Base-by-base conservation (phyloP, 176 grass and related monocot species). In the Alopecurus myosuroides region DNA sequence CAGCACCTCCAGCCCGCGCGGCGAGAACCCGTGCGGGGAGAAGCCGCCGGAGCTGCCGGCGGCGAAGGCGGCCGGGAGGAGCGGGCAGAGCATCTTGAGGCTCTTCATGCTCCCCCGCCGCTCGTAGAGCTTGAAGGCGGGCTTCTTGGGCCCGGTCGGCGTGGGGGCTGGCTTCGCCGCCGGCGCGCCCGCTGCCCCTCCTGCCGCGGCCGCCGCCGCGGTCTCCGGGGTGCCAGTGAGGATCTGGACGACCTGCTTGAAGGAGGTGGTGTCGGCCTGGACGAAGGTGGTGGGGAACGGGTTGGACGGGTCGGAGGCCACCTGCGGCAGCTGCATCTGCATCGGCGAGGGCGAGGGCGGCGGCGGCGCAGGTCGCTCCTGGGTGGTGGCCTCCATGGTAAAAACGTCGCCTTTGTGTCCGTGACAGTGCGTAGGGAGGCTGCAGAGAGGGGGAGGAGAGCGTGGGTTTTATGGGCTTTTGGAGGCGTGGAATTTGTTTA, bases 211-310 rank as follows among this genome's bases (percentile, higher is more conserved):
- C 0, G 93, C 90, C 0, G 90, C 89, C 0, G 89, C 90, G 20
- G 93, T 92, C 80, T 94, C 92, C 74, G 86, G 86, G 45, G 92
- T 91, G 81, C 92, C 92, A 77, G 92, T 94, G 89, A 94, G 92
- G 89, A 94, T 91, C 92, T 94, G 92, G 80, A 94, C 89, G 9
- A 94, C 92, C 69, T 91, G 89, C 86, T 94, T 94, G 84, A 94
- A 94, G 56, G 92, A 89, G 22, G 70, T 74, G 63, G 89, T 77
- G 77, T 94, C 86, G 7, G 92, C 92, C 81, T 94, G 92, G 20
- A 94, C 86, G 70, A 94, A 94, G 80, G 92, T 94, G 70, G 92
- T 89, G 39, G 89, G 84, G 81, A 78, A 94, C 0, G 89, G 80
- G 45, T 77, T 91, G 55, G 89, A 80, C 1, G 85, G 85, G 76